phyloP scores from a whole-genome alignment of 441 rosid genomes.

The Rhodomyrtus psidioides region DNA sequence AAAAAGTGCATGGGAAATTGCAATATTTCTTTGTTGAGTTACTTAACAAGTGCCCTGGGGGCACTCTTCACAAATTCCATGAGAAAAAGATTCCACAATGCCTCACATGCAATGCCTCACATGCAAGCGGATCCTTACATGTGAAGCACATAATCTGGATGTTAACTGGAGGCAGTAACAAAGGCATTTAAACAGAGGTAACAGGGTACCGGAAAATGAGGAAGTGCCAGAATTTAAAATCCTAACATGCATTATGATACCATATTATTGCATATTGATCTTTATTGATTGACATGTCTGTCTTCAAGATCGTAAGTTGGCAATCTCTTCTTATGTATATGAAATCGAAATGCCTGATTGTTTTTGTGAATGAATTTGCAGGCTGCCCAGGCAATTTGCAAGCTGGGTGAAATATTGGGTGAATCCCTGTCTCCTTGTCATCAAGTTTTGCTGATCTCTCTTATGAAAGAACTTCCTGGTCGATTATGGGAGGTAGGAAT shows the following conservation, averaged over 20 bases:
- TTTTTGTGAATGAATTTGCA: constrained; percentile 24
- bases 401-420: constrained; percentile 81
- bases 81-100: background rate
- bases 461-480: constrained; percentile 83
- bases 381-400: constrained; percentile 83
- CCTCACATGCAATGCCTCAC: background rate
- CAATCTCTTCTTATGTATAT: background rate
- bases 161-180: background rate
- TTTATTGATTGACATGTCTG: background rate
- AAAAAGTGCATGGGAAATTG: background rate
- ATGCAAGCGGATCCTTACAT: background rate
- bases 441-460: constrained; percentile 48
- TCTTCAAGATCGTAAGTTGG: background rate
- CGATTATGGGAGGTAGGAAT: constrained; percentile 85
- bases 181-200: background rate
- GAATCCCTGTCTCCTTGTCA: constrained; percentile 68
- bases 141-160: background rate
- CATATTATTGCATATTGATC: background rate
- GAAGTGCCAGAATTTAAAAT: background rate
- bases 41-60: background rate
- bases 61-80: background rate
- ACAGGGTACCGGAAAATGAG: background rate
- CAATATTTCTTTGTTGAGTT: background rate
- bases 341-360: background rate
- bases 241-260: background rate